phyloP scores from a whole-genome alignment of 23 red algal genomes.

The Gracilariopsis chorda region DNA sequence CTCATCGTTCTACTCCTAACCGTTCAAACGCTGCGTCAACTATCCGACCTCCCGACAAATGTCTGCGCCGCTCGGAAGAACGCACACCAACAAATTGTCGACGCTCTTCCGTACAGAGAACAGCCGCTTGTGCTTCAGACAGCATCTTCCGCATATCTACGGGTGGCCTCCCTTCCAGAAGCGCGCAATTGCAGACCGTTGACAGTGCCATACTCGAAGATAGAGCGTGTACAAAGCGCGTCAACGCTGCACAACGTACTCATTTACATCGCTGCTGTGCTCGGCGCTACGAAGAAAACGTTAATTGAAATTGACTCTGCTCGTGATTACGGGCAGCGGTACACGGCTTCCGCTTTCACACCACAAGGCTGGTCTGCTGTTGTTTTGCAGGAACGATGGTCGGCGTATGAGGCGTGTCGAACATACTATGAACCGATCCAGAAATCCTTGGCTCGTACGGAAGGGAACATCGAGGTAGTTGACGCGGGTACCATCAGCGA shows the following conservation, averaged over 20 bases:
- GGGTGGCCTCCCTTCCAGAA: background rate
- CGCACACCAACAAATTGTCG: background rate
- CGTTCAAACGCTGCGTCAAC: background rate
- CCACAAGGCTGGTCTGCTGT: background rate
- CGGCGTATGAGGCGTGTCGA: background rate
- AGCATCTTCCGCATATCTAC: background rate
- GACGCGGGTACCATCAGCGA: background rate
- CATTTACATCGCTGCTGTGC: background rate
- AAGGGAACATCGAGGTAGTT: background rate
- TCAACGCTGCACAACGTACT: background rate
- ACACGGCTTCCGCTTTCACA: background rate
- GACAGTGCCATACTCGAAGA: background rate
- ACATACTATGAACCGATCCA: background rate
- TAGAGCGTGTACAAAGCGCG: background rate
- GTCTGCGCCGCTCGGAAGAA: background rate
- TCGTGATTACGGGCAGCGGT: background rate
- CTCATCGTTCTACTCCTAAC: background rate
- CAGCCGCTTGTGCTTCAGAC: background rate
- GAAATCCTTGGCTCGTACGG: background rate
- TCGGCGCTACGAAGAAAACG: background rate
- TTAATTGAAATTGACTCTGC: constrained; percentile 10
- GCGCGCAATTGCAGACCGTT: background rate
- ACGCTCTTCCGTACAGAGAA: background rate
- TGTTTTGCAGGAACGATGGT: background rate
- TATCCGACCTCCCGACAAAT: background rate